Conservation (phyloP, 2,329 filamentous ascomycete species). For the Fusarium sp. region DNA sequence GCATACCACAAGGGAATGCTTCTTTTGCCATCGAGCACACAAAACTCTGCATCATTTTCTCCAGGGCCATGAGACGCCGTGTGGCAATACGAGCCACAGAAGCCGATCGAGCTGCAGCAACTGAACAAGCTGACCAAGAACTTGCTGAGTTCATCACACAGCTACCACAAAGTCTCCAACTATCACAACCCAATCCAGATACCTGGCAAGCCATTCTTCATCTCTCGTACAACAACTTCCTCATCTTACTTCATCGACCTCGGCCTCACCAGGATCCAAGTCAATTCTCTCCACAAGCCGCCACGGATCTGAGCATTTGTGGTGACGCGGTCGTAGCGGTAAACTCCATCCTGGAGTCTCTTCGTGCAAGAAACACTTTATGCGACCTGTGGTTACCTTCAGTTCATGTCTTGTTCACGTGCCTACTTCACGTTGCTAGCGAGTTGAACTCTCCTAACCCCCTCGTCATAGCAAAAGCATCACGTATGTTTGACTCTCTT, state of each 20-base stretch:
- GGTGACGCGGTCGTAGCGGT: constrained; percentile 48
- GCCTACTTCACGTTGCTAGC: constrained; percentile 47
- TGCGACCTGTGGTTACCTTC: constrained; percentile 48
- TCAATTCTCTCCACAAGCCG: constrained; percentile 21
- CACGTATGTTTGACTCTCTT: constrained; percentile 48
- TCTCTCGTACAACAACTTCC: constrained; percentile 53
- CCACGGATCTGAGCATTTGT: constrained; percentile 50
- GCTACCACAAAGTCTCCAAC: constrained; percentile 47
- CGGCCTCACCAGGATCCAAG: constrained; percentile 38
- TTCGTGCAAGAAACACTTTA: constrained; percentile 41
- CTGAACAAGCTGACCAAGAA: constrained; percentile 48
- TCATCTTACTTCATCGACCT: constrained; percentile 52
- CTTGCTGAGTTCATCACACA: constrained; percentile 50
- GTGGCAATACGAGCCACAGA: constrained; percentile 43
- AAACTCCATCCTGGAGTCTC: constrained; percentile 49
- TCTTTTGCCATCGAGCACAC: constrained; percentile 63
- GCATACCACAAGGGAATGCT: constrained; percentile 53
- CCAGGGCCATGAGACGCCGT: constrained; percentile 51
- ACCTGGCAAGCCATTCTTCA: constrained; percentile 52
- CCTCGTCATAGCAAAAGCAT: constrained; percentile 50
- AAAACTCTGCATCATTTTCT: constrained; percentile 64
- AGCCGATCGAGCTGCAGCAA: constrained; percentile 46
- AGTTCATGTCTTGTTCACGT: constrained; percentile 50
- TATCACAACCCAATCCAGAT: constrained; percentile 38
- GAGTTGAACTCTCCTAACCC: constrained; percentile 49